Percentiles rank a stretch among this genome's conserved stretches.
Evolutionary conservation across 2,329 filamentous ascomycete species (phyloP).

Genomic region (Verticillium alfalfae): DNA sequence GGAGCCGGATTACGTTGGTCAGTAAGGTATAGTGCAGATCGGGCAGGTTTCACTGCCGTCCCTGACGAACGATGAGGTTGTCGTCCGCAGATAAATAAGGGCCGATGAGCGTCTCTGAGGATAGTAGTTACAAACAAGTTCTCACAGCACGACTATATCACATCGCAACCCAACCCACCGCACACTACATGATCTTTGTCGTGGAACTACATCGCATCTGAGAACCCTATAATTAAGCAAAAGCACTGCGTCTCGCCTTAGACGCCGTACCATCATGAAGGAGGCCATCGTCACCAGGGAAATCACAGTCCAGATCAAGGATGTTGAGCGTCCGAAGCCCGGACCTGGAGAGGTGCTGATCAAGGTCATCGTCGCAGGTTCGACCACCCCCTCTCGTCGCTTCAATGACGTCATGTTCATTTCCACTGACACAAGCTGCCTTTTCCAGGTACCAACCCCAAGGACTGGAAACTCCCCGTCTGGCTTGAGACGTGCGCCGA

Average conservation of each 20-base stretch:
- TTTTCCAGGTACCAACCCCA: constrained; percentile 16
- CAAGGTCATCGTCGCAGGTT: constrained; percentile 13
- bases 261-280: constrained; percentile 6
- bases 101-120: neutral
- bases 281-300: constrained; percentile 9
- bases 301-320: constrained; percentile 6
- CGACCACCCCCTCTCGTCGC: neutral
- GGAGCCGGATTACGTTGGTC: neutral
- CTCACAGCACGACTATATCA: neutral
- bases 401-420: neutral
- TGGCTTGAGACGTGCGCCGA: constrained; percentile 5
- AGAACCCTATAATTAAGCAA: no score
- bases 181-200: neutral
- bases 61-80: neutral
- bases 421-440: neutral
- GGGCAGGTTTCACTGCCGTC: neutral
- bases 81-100: neutral
- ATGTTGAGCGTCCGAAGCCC: constrained; percentile 10
- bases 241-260: no score
- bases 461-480: constrained; percentile 18
- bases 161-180: neutral
- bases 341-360: constrained; percentile 13
- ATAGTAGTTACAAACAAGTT: neutral
- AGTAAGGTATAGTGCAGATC: neutral
- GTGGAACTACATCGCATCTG: no score